These are phyloP conservation scores for Xylaria sp. DNA, from an alignment of 495 filamentous ascomycete species.

Conservation along the genomic window DNA sequence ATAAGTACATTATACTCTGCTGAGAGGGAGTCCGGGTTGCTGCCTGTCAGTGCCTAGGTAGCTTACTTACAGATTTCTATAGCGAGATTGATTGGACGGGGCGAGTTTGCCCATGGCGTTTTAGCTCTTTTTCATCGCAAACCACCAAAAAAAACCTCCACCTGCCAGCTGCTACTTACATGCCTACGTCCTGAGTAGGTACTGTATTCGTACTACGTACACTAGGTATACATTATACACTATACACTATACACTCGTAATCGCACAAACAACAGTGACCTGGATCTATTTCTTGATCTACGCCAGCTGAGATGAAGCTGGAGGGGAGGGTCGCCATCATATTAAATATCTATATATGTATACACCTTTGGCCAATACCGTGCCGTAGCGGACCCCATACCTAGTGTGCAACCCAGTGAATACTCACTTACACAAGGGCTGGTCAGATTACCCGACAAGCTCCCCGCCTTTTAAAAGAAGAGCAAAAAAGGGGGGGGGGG, in stretches of 20 bases:
- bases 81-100: conserved; percentile 4
- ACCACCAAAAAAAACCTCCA: background rate
- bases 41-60: conserved; percentile 5
- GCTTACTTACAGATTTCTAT: background rate
- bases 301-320: conserved; percentile 1
- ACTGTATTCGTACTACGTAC: too few species aligned
- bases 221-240: too few species aligned
- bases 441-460: background rate
- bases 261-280: background rate
- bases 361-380: conserved; percentile 1
- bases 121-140: conserved; percentile 1
- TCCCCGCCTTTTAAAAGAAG: background rate
- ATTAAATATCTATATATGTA: too few species aligned
- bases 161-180: background rate
- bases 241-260: background rate
- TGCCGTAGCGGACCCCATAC: background rate
- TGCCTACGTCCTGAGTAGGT: background rate
- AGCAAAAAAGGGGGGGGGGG: too few species aligned
- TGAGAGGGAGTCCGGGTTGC: background rate
- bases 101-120: background rate
- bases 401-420: background rate
- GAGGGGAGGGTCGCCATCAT: conserved; percentile 7
- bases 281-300: background rate
- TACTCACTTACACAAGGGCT: background rate
- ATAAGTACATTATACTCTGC: conserved; percentile 1